Evolutionary conservation across 805 yeast species (phyloP), one percentile per base, ranked within the genome.

Genomic region (Candida nemodendra): DNA sequence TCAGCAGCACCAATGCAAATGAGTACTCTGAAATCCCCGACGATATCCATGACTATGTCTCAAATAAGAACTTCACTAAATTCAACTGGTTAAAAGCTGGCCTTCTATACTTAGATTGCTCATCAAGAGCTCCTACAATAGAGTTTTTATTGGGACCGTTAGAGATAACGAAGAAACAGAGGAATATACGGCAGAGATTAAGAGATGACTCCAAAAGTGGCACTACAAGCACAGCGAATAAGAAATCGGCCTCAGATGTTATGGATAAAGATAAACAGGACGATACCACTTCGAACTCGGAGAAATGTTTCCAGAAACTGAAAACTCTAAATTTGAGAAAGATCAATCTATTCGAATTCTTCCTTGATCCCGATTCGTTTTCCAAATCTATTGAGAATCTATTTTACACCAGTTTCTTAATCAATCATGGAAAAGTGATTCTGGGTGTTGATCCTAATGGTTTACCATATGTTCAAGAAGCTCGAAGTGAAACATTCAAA

Each of bases 331-430:
- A 64, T 3, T 61, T 78, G 30, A 47, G 49, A 14, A 68, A 68
- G 7, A 68, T 88, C 7, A 76, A 77, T 38, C 65, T 89, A 31
- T 86, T 77, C 53, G 66, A 70, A 44, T 81, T 84, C 48, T 74
- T 86, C 34, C 66, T 90, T 14, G 80, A 91, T 56, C 96, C 96
- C 1, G 44, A 63, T 12, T 81, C 91, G 5, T 90, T 82, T 59
- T 68, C 84, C 1, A 89, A 82, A 56, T 75, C 89, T 1, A 80
- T 90, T 2, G 97, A 91, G 57, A 88, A 87, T 54, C 62, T 91
- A 51, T 90, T 90, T 52, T 85, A 81, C 53, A 72, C 86, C 0
- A 84, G 95, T 56, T 89, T 90, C 52, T 63, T 91, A 30, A 76
- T 88, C 2, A 76, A 81, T 50, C 95, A 86, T 51, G 89, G 85